These are phyloP conservation scores for Salvia sclarea DNA, from an alignment of 305 asterid species.

Conservation along the genomic window DNA sequence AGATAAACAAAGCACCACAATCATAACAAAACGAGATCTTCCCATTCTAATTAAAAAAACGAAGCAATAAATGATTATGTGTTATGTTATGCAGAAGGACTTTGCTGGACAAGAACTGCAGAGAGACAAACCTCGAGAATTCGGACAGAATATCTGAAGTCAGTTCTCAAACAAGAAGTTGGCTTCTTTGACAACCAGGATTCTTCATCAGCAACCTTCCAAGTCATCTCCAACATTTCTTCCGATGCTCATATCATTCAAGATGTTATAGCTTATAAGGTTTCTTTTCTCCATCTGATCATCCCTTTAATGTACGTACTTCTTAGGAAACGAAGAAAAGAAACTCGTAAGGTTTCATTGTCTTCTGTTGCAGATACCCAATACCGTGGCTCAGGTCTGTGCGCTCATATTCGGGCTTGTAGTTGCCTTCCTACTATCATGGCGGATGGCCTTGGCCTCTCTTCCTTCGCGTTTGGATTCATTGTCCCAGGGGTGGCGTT, in stretches of 20 bases:
- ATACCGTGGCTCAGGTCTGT: constrained; percentile 45
- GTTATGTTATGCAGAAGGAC: constrained; percentile 61
- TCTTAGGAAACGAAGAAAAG: too few species aligned
- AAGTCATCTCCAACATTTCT: constrained; percentile 52
- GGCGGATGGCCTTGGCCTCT: constrained; percentile 57
- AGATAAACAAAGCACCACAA: too few species aligned
- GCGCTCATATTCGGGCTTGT: constrained; percentile 35
- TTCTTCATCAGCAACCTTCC: constrained; percentile 47
- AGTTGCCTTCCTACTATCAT: constrained; percentile 55
- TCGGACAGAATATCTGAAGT: constrained; percentile 45
- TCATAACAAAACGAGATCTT: too few species aligned
- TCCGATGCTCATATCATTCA: constrained; percentile 54
- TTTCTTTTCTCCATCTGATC: background rate
- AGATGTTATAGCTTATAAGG: constrained; percentile 64
- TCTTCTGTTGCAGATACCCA: constrained; percentile 54
- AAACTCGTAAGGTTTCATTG: too few species aligned
- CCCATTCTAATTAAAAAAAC: too few species aligned
- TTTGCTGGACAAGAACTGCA: constrained; percentile 72
- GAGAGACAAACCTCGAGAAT: constrained; percentile 67
- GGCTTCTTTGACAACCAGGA: constrained; percentile 54
- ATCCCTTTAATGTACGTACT: too few species aligned
- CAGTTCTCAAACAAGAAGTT: constrained; percentile 63
- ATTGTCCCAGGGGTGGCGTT: constrained; percentile 48
- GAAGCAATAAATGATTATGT: too few species aligned
- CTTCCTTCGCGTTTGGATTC: constrained; percentile 50